Evolutionary conservation across 2,329 filamentous ascomycete genomes (phyloP).

Genomic region (Monosporascus sp.): DNA sequence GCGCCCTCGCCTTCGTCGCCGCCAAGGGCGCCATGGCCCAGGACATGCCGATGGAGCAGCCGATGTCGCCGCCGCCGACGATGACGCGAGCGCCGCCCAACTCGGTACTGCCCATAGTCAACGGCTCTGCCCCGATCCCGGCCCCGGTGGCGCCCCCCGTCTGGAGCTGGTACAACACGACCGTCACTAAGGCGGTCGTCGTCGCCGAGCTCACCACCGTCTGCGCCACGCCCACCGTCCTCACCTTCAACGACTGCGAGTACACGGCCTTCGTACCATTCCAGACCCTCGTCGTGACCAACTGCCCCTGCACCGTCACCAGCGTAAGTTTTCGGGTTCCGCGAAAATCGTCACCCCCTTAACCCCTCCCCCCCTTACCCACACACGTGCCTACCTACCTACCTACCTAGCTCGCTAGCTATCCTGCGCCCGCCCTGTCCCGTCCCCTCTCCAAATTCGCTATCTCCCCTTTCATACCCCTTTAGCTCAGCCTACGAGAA

Average conservation of each 20-base stretch:
- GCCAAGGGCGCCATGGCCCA: constrained; percentile 16
- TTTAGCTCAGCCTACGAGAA: background rate
- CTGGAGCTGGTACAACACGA: constrained; percentile 23
- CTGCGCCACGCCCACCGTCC: constrained; percentile 44
- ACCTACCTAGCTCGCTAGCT: background rate
- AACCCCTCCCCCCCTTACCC: no score
- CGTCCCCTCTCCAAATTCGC: background rate
- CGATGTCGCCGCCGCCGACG: background rate
- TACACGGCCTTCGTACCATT: constrained; percentile 49
- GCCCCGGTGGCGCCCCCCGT: constrained; percentile 1
- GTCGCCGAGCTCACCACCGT: constrained; percentile 20
- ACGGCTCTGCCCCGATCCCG: constrained; percentile 4
- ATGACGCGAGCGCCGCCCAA: background rate
- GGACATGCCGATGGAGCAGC: constrained; percentile 2
- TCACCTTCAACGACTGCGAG: constrained; percentile 44
- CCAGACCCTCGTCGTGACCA: constrained; percentile 48
- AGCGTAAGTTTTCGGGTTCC: constrained; percentile 16
- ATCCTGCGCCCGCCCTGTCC: background rate
- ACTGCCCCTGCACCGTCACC: constrained; percentile 47
- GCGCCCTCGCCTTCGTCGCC: constrained; percentile 19
- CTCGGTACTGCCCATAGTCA: background rate
- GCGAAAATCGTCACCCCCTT: no score
- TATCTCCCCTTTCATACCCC: background rate
- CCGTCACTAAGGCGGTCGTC: constrained; percentile 18
- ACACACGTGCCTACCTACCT: no score